Evolutionary conservation across 805 yeast genomes (phyloP).

Genomic region (Crinitomyces ghanaensis): DNA sequence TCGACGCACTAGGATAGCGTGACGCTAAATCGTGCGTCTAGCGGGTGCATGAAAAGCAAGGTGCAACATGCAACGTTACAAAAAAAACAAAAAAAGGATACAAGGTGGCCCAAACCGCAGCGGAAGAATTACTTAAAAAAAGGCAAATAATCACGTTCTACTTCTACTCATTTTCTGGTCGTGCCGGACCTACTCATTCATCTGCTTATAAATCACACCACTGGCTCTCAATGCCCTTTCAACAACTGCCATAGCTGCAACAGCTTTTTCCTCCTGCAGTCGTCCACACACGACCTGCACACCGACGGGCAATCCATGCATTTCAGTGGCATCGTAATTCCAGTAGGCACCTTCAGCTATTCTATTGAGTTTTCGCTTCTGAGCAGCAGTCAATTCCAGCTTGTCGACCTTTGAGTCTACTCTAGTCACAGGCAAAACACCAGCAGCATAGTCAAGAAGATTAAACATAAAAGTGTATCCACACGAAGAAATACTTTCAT

Average conservation of each 20-base stretch:
- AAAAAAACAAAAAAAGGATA: neutral
- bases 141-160: neutral
- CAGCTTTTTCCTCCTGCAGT: conserved; percentile 50
- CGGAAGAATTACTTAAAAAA: too few species aligned
- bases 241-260: conserved; percentile 36
- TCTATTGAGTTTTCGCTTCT: conserved; percentile 24
- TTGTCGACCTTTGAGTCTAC: conserved; percentile 33
- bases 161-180: neutral
- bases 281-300: conserved; percentile 55
- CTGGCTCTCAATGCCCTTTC: conserved; percentile 24
- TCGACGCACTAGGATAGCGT: too few species aligned
- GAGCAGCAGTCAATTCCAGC: conserved; percentile 23
- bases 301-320: conserved; percentile 51
- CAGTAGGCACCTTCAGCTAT: conserved; percentile 35
- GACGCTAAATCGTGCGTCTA: too few species aligned
- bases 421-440: conserved; percentile 42
- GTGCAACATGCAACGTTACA: neutral
- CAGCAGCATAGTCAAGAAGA: conserved; percentile 44
- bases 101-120: neutral
- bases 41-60: too few species aligned
- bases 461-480: conserved; percentile 48
- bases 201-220: conserved; percentile 20
- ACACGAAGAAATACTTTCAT: conserved; percentile 28
- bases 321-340: conserved; percentile 39
- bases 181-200: conserved; percentile 10